Evolutionary conservation across 2,329 filamentous ascomycete species (phyloP), one percentile per base, ranked within the genome.

Genomic region (Tolypocladium tundrense): DNA sequence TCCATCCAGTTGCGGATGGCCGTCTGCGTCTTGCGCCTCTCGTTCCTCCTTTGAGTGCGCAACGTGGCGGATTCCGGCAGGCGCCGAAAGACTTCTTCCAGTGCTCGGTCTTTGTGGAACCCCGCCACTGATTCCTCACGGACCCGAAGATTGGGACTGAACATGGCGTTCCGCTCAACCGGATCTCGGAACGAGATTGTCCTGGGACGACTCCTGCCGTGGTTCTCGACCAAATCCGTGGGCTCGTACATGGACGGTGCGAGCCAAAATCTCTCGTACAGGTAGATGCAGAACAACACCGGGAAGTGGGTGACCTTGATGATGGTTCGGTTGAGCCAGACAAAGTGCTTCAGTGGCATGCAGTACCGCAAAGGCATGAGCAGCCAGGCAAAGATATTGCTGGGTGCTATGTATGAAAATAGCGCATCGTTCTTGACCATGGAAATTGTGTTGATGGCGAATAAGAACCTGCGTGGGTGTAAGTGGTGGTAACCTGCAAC

Each of bases 361-460:
- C 85, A 76, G 69, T 88, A 96, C 61, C 92, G 83, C 51, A 95
- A 71, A 0, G 93, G 93, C 66, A 91, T 91, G 35, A 96, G 77
- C 0, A 93, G 69, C 93, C 92, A 97, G 1, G 90, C 92, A 61
- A 97, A 82, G 37, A 97, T 88, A 68, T 97, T 97, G 16, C 89
- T 88, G 0, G 93, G 93, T 1, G 93, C 89, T 60, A 97, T 84
- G 69, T 97, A 97, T 4, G 91, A 95, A 76, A 97, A 97, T 0
- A 97, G 77, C 0, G 91, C 89, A 70, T 97, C 93, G n/a, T 94
- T 96, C 72, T 97, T 97, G 63, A 97, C 93, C 90, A 96, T 95
- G 5, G 91, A 95, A 54, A 97, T 96, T 5, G 93, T 95, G 69
- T 97, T 97, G 70, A 97, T 91, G 0, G 93, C 93, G 68, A 97